Conservation (phyloP, 306 rosid genomes). For the Quillaja saponaria region DNA sequence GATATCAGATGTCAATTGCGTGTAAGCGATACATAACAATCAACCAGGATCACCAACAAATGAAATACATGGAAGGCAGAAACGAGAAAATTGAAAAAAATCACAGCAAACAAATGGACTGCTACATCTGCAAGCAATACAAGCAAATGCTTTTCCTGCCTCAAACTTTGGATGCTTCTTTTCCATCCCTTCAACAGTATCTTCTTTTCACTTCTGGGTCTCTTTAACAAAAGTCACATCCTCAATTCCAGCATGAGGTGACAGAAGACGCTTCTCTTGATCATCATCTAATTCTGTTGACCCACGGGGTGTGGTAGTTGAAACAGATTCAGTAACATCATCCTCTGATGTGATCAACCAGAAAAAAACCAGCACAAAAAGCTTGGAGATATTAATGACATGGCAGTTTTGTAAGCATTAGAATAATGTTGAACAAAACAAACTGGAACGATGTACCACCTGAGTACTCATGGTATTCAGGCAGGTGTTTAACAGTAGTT, state of each 20-base stretch:
- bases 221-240: constrained; percentile 65
- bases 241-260: constrained; percentile 40
- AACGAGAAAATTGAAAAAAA: background rate
- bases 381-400: constrained; percentile 28
- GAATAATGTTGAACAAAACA: constrained; percentile 3
- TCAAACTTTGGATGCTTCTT: background rate
- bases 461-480: constrained; percentile 69
- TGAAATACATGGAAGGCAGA: background rate
- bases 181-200: background rate
- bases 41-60: background rate
- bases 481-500: constrained; percentile 70
- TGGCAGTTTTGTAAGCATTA: constrained; percentile 10
- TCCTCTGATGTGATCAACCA: constrained; percentile 55
- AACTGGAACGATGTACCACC: constrained; percentile 49
- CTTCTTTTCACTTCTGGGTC: constrained; percentile 23
- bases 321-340: constrained; percentile 52
- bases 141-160: background rate
- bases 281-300: constrained; percentile 57
- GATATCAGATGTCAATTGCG: background rate
- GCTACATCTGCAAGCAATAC: constrained; percentile 1
- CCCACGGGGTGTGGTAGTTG: constrained; percentile 48
- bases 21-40: too few relatives aligned
- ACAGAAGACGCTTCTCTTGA: constrained; percentile 66
- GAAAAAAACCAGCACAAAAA: constrained; percentile 11
- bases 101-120: background rate